A percentile compares a stretch with the other conserved stretches of the same genome.
These are phyloP conservation scores for Tolypocladium nubicola DNA, from an alignment of 2,329 filamentous ascomycete species.

Conservation along the genomic window DNA sequence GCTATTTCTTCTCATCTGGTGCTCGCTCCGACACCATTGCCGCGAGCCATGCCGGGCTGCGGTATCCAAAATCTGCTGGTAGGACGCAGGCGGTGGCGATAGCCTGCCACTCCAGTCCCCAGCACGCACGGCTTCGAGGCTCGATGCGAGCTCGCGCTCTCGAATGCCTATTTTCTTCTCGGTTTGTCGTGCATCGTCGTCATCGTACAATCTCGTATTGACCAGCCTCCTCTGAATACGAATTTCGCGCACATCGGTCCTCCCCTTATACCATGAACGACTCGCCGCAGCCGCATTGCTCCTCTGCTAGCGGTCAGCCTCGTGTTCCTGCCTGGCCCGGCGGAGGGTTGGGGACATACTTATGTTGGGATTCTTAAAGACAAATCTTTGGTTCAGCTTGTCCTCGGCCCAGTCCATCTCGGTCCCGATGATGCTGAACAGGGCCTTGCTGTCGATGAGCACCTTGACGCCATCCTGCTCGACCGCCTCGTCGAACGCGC, in stretches of 20 bases:
- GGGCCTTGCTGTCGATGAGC: slow-evolving; percentile 89
- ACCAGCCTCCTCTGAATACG: no score
- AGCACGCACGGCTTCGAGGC: neutral
- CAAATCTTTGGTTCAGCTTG: slow-evolving; percentile 82
- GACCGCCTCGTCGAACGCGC: slow-evolving; percentile 79
- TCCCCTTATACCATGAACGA: slow-evolving; percentile 69
- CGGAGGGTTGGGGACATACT: slow-evolving; percentile 52
- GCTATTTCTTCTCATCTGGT: neutral
- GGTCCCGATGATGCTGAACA: slow-evolving; percentile 96
- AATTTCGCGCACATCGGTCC: neutral
- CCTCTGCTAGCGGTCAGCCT: slow-evolving; percentile 48
- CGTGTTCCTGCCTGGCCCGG: slow-evolving; percentile 13
- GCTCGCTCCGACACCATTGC: neutral
- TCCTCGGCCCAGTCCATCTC: slow-evolving; percentile 99
- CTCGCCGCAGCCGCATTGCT: slow-evolving; percentile 91
- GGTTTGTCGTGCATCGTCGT: neutral
- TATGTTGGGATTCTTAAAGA: slow-evolving; percentile 96
- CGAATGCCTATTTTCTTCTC: neutral
- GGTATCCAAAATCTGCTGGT: neutral
- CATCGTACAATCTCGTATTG: neutral
- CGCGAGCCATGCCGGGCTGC: neutral
- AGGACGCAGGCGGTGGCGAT: neutral
- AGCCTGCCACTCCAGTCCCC: neutral
- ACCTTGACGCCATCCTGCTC: slow-evolving; percentile 96
- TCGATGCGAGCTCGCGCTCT: neutral